Base-by-base conservation (phyloP, 345 rosid genomes). In the Salix udensis region DNA sequence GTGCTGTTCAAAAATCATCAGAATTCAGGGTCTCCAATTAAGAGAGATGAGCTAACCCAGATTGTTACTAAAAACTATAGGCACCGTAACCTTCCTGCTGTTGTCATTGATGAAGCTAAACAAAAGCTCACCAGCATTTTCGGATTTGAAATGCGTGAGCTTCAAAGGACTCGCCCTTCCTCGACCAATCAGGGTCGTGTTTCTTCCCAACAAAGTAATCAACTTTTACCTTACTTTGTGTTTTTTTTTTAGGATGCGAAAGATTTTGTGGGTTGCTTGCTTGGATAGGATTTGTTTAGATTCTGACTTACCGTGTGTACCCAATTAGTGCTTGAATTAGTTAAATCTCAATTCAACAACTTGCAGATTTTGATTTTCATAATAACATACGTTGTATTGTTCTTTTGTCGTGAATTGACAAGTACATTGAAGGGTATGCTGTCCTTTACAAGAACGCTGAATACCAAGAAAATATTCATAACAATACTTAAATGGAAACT, bases 31-130 rank as follows among this genome's bases (percentile, higher is more conserved):
- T 89, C 93, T 70, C 97, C 97, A 2, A 87, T 96, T 55, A 93
- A 89, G 84, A 81, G 99, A 62, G 99, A 93, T 50, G 99, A 96
- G 58, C 88, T 96, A 75, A 88, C 93, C 76, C 99, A 91, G 76
- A 82, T 93, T 21, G 91, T 93, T 40, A 93, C 94, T 23, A 91
- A 81, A 83, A 93, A 88, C 78, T 91, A 96, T 68, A 86, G 77
- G 13, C 90, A 89, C 75, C 94, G 97, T 2, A 69, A 64, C 18
- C 88, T 96, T 61, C 92, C 98, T 28, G 84, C 90, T 16, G n/a
- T 53, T 1, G 86, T 96, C 8, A 88, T 96, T 71, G 90, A 86
- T 44, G 94, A 90, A 76, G 99, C 96, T 15, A 86, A 80, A 46
- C 84, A 82, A 39, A 93, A 89, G 87, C 91, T 96, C 15, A 84